Evolutionary conservation across 208 protist genomes (phyloP).

Genomic region (Strigomonas galati): DNA sequence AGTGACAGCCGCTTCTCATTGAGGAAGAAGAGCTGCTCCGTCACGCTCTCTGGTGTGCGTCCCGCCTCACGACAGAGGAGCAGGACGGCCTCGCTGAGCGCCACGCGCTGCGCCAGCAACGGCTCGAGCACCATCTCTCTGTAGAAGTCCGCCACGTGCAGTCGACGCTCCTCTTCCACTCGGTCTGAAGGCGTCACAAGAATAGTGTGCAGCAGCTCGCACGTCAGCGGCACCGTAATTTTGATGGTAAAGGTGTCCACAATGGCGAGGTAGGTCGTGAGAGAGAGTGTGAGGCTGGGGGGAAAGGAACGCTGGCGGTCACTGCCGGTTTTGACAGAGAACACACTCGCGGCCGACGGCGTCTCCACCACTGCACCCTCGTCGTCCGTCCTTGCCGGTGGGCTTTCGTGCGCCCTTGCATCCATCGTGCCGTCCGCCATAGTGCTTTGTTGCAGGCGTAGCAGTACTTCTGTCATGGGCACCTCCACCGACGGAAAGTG

Average conservation of each 20-base stretch:
- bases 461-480: neutral
- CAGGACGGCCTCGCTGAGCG: slow-evolving; percentile 7
- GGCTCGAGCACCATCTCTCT: slow-evolving; percentile 6
- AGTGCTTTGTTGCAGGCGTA: neutral
- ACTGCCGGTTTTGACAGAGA: no score
- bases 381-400: neutral
- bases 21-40: neutral
- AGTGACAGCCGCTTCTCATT: neutral
- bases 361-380: no score
- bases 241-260: neutral
- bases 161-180: neutral
- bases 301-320: no score
- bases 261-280: neutral
- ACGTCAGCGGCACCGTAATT: neutral
- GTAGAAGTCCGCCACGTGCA: neutral
- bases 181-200: no score
- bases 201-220: neutral
- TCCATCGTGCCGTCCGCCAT: neutral
- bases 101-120: slow-evolving; percentile 9
- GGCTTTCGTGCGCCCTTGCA: neutral
- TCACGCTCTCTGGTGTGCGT: neutral
- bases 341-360: neutral
- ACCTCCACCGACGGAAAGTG: slow-evolving; percentile 1
- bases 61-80: neutral
- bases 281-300: no score